phyloP scores from a whole-genome alignment of 2,329 filamentous ascomycete species.

The Penicillium oxalicum region DNA sequence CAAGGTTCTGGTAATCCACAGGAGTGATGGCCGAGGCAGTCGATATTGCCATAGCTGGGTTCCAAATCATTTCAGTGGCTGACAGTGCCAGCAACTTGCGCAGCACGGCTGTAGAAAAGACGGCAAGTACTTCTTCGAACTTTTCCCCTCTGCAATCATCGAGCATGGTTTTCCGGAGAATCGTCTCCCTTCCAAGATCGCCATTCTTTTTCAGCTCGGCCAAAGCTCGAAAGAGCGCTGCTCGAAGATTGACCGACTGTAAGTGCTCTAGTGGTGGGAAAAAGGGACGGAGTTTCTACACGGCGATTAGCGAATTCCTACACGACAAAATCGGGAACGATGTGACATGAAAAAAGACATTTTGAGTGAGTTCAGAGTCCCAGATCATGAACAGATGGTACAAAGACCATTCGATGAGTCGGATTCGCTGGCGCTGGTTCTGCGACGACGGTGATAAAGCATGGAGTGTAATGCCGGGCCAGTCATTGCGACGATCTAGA shows the following conservation, averaged over 20 bases:
- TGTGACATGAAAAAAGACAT: conserved; percentile 45
- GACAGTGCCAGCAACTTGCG: conserved; percentile 56
- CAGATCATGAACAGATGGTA: conserved; percentile 80
- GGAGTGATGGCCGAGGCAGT: conserved; percentile 41
- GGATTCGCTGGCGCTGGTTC: conserved; percentile 75
- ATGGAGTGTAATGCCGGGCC: conserved; percentile 66
- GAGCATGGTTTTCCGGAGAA: conserved; percentile 88
- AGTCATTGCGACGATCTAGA: conserved; percentile 68
- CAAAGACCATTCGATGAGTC: conserved; percentile 83
- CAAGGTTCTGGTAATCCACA: conserved; percentile 41
- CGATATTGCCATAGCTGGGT: conserved; percentile 51
- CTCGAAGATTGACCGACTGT: conserved; percentile 83
- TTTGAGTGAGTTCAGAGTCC: conserved; percentile 68
- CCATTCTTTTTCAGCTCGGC: conserved; percentile 86
- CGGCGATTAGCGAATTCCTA: conserved; percentile 6
- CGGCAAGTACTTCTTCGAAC: conserved; percentile 76
- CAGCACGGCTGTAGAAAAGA: conserved; percentile 77
- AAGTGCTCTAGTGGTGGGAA: conserved; percentile 86
- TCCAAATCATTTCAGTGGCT: conserved; percentile 36
- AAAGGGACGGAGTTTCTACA: conserved; percentile 80
- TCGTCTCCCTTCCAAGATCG: conserved; percentile 67
- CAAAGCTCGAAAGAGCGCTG: conserved; percentile 72
- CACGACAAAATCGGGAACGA: background rate
- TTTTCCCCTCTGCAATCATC: conserved; percentile 93
- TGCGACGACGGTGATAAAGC: conserved; percentile 66